Percentiles rank a stretch among this genome's conserved stretches.
These are phyloP conservation scores for Penicillium longicatenatum DNA, from an alignment of 495 filamentous ascomycete species.

Conservation along the genomic window DNA sequence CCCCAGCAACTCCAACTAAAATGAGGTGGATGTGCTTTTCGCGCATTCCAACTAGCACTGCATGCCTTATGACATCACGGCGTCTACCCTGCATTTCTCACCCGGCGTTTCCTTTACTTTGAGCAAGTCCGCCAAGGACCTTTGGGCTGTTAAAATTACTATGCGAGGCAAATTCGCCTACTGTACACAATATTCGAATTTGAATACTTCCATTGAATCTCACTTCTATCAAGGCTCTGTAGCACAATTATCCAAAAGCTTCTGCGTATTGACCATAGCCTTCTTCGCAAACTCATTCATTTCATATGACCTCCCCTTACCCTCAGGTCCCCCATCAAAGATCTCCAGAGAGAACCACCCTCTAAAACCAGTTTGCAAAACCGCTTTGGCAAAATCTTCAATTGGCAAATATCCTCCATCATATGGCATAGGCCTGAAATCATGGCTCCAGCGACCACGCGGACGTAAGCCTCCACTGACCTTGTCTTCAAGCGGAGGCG, in stretches of 20 bases:
- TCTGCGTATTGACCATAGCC: conserved; percentile 59
- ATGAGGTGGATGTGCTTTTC: background rate
- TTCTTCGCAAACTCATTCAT: conserved; percentile 58
- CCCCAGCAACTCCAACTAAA: conserved; percentile 67
- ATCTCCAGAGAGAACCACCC: conserved; percentile 78
- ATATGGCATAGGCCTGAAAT: conserved; percentile 69
- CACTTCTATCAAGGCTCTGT: conserved; percentile 9
- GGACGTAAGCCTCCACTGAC: conserved; percentile 53
- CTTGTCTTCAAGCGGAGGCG: conserved; percentile 50
- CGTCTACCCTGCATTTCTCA: conserved; percentile 28
- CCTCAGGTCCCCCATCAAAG: conserved; percentile 66
- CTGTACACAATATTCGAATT: background rate
- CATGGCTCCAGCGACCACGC: conserved; percentile 70
- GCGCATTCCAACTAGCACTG: conserved; percentile 3
- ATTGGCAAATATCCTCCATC: conserved; percentile 75
- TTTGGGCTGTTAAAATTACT: background rate
- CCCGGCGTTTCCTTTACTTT: conserved; percentile 21
- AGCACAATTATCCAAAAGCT: conserved; percentile 51
- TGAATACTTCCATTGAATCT: background rate
- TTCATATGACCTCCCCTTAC: conserved; percentile 60
- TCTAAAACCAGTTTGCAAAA: conserved; percentile 69
- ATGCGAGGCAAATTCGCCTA: background rate
- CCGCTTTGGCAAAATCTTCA: conserved; percentile 62
- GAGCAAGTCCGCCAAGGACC: background rate
- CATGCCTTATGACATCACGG: conserved; percentile 31